Evolutionary conservation across 192 early-diverging fungal species (phyloP).

Genomic region (Coemansia sp.): DNA sequence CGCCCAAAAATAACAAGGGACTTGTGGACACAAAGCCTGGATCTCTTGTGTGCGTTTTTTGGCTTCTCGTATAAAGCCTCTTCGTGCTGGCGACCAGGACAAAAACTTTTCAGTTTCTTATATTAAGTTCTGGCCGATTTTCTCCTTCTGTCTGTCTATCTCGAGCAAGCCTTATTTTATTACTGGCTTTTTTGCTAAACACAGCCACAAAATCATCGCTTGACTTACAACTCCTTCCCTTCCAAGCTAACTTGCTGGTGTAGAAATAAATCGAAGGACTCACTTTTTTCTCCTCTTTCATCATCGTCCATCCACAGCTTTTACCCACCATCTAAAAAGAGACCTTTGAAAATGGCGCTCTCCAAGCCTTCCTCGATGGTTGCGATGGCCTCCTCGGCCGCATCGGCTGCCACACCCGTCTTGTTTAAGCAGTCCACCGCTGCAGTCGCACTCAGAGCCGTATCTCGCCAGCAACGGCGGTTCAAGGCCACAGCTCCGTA

Average conservation of each 20-base stretch:
- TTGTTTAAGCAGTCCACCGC: slow-evolving; percentile 17
- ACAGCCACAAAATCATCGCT: neutral
- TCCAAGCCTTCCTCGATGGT: slow-evolving; percentile 41
- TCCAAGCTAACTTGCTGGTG: no score
- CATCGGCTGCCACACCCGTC: slow-evolving; percentile 7
- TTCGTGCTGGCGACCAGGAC: neutral
- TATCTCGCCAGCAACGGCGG: slow-evolving; percentile 36
- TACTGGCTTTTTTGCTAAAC: slow-evolving; percentile 1
- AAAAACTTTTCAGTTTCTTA: neutral
- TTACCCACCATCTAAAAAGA: slow-evolving; percentile 53
- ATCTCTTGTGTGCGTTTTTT: neutral
- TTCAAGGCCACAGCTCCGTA: slow-evolving; percentile 52
- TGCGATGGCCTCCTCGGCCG: slow-evolving; percentile 32
- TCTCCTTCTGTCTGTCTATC: neutral
- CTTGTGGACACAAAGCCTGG: neutral
- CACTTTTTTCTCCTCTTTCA: neutral
- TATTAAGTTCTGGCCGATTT: neutral
- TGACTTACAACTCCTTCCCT: no score
- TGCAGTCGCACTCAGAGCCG: slow-evolving; percentile 23
- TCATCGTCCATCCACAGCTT: no score
- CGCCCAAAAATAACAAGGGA: neutral
- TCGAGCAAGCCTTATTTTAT: neutral
- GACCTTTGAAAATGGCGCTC: slow-evolving; percentile 28
- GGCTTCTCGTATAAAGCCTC: neutral
- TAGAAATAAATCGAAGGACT: no score